Base-by-base conservation (phyloP, 2,329 filamentous ascomycete genomes). In the Colletotrichum euphorbiae region DNA sequence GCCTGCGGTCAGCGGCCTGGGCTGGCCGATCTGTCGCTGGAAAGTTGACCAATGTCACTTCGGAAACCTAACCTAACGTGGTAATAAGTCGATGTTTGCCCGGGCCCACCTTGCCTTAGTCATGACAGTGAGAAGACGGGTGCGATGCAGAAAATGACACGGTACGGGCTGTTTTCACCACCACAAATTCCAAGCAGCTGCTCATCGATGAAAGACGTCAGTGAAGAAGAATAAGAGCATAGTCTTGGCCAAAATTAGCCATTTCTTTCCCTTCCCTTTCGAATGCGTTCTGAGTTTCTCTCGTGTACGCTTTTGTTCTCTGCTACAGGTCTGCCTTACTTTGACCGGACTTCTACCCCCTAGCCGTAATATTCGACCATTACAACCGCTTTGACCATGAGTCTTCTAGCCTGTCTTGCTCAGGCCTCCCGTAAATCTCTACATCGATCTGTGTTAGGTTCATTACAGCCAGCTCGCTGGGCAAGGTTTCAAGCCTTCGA, bases 401-500 rank as follows among this genome's bases (percentile, higher is more conserved):
- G 46, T 15, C 45, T 52, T 13, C 19, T 38, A 11, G 15, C 40
- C 54, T 21, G 60, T 33, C 15, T 68, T 9, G 17, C 24, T 11
- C 52, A 17, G 11, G n/a, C 46, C 9, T 6, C 43, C 13, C 65
- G 65, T 13, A 60, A 60, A 17, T 40, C 8, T 5, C 15, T 42
- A 4, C 7, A 7, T 6, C 64, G 17, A 11, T 40, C 52, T 50
- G 15, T 64, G 12, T 21, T 45, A 21, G 21, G 11, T 17, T 56
- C 67, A 13, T 31, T 67, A 21, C 58, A 63, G 6, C 15, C 48
- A 43, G 11, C 52, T 6, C 69, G 72, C 3, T 62, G 28, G 17
- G 70, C 66, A 5, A 77, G 81, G 48, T 83, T 84, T 63, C 79
- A 83, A 56, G 83, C 85, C 1, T 84, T 82, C 62, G 85, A 87